Base-by-base conservation (phyloP, 768 basidiomycete species). In the Clitopilus hobsonii region DNA sequence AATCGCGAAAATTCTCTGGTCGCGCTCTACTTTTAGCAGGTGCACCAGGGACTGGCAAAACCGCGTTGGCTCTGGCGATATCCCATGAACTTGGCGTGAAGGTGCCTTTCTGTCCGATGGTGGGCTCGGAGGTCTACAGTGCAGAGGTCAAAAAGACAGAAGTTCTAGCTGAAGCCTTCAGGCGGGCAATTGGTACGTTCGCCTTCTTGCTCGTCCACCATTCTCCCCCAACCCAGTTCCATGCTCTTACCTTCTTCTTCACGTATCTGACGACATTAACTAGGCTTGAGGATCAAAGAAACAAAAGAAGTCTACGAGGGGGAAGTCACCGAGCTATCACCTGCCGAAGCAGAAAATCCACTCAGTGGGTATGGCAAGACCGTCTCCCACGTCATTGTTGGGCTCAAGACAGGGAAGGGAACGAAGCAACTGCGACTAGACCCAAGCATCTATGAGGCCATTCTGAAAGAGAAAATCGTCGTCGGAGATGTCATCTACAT, bases 61-160 rank as follows among this genome's bases (percentile, higher is more conserved):
- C 97, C 0, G 97, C 97, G 0, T 82, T 98, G 24, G 95, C 97
- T 1, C 71, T 98, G n/a, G 97, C 94, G 0, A 83, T 98, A 24
- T 88, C 94, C 5, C 95, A 98, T 56, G 97, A 98, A 63, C 81
- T 99, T 0, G 97, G 97, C 0, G 74, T 82, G 20, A 97, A 97
- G 64, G 95, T 98, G 0, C 97, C 97, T 0, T 98, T 99, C 68
- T 98, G 96, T 69, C 94, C 94, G 4, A 98, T 98, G 93, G 97
- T 98, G 38, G 97, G 97, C 0, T 89, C 87, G 18, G 97, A 99
- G 71, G 97, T 98, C 57, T 98, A 97, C 67, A 91, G 88, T 36
- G 86, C 91, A 2, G 96, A 98, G 71, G 94, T 99, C 54, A 98
- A 98, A 77, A 99, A 99, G 81, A 98, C 97, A 1, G 97, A 98